Evolutionary conservation across 2,329 filamentous ascomycete genomes (phyloP).

Genomic region (Trichocomaceae sp.): DNA sequence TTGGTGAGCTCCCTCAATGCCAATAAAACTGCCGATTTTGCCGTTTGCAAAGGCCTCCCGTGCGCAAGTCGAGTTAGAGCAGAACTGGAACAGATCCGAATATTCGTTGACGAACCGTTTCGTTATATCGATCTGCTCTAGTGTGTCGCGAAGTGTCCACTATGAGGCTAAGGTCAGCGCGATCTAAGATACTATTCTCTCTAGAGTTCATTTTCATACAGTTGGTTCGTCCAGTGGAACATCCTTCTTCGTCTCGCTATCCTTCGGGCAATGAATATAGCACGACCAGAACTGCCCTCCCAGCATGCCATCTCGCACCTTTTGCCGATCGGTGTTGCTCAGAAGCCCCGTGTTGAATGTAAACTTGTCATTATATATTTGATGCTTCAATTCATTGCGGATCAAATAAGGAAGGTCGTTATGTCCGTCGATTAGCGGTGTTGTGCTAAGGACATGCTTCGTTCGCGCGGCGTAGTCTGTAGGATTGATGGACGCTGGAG

Average conservation of each 20-base stretch:
- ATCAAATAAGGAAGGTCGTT: conserved; percentile 25
- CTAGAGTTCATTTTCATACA: background rate
- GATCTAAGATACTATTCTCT: background rate
- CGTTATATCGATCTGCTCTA: conserved; percentile 21
- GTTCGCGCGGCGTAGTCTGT: conserved; percentile 11
- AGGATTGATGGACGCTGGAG: background rate
- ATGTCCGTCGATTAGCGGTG: conserved; percentile 24
- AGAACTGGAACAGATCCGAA: conserved; percentile 17
- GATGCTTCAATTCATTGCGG: conserved; percentile 18
- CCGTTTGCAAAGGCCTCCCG: conserved; percentile 16
- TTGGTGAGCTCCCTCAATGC: conserved; percentile 24
- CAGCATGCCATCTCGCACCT: conserved; percentile 20
- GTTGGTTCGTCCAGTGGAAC: conserved; percentile 15
- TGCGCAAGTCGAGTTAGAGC: conserved; percentile 16
- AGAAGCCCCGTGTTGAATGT: conserved; percentile 16
- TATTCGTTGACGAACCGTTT: conserved; percentile 17
- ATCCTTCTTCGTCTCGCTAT: conserved; percentile 4
- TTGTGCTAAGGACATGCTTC: conserved; percentile 17
- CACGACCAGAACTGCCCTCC: conserved; percentile 27
- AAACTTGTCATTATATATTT: conserved; percentile 19
- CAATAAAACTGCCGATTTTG: conserved; percentile 20
- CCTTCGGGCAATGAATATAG: conserved; percentile 21
- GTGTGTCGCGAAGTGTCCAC: conserved; percentile 18
- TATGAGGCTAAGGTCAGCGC: background rate
- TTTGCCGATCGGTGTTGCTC: conserved; percentile 22